Evolutionary conservation across 2,329 filamentous ascomycete genomes (phyloP).

Genomic region (Huntiella moniliformis): DNA sequence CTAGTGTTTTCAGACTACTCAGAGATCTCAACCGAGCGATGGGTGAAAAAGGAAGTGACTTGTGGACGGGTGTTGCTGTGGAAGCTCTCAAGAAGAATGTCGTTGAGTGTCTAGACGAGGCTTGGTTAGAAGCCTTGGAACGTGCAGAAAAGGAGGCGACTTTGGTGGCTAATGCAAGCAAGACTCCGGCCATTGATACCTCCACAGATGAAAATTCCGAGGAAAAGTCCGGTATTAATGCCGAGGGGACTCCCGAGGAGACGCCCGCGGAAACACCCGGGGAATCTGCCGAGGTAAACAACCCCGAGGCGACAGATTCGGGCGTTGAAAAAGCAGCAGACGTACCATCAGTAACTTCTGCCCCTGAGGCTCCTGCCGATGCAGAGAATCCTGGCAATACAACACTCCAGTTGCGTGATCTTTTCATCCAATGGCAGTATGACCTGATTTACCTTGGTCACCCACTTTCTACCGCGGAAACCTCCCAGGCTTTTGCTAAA

Average conservation of each 20-base stretch:
- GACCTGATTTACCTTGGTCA: slow-evolving; percentile 34
- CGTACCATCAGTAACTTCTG: neutral
- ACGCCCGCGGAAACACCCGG: slow-evolving; percentile 2
- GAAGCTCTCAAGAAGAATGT: slow-evolving; percentile 40
- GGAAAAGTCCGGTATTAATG: neutral
- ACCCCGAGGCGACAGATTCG: neutral
- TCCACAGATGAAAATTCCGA: neutral
- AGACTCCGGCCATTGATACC: neutral
- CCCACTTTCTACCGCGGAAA: slow-evolving; percentile 22
- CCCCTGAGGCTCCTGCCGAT: neutral
- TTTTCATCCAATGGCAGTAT: slow-evolving; percentile 42
- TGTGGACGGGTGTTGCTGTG: slow-evolving; percentile 62
- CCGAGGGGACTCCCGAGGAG: slow-evolving; percentile 11
- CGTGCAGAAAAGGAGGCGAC: slow-evolving; percentile 12
- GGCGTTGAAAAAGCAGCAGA: neutral
- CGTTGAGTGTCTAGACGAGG: slow-evolving; percentile 27
- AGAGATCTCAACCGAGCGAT: slow-evolving; percentile 46
- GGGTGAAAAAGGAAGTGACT: slow-evolving; percentile 50
- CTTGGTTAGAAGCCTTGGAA: slow-evolving; percentile 28
- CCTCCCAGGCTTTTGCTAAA: slow-evolving; percentile 20
- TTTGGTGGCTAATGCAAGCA: slow-evolving; percentile 2
- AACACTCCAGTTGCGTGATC: slow-evolving; percentile 18
- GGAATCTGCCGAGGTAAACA: slow-evolving; percentile 4
- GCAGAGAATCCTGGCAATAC: slow-evolving; percentile 1
- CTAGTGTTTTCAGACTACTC: slow-evolving; percentile 53